Evolutionary conservation across 2,329 filamentous ascomycete genomes (phyloP).

Genomic region (Aspergillus jensenii): DNA sequence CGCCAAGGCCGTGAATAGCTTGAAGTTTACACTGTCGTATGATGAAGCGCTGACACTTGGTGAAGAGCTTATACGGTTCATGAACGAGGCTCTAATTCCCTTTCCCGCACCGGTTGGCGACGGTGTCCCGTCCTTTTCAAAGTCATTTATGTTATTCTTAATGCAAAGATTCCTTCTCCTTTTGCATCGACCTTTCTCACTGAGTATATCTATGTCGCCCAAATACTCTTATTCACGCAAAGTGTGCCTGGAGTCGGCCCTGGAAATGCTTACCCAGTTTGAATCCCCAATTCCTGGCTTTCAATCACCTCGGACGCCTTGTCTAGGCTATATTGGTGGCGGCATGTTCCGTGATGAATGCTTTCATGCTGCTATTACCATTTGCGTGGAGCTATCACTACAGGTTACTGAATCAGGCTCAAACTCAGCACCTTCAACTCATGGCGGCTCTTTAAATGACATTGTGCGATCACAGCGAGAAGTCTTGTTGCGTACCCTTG

Average conservation of each 20-base stretch:
- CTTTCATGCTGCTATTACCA: slow-evolving; percentile 32
- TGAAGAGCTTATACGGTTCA: slow-evolving; percentile 26
- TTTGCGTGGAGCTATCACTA: slow-evolving; percentile 34
- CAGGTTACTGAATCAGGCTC: slow-evolving; percentile 26
- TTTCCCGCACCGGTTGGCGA: slow-evolving; percentile 21
- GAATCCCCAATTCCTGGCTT: slow-evolving; percentile 16
- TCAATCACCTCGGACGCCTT: slow-evolving; percentile 22
- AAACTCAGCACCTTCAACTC: slow-evolving; percentile 7
- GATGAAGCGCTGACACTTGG: slow-evolving; percentile 33
- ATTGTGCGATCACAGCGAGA: slow-evolving; percentile 32
- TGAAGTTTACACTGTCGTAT: slow-evolving; percentile 32
- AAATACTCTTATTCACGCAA: slow-evolving; percentile 40
- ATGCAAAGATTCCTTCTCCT: slow-evolving; percentile 57
- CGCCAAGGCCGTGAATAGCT: slow-evolving; percentile 29
- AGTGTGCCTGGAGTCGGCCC: slow-evolving; percentile 35
- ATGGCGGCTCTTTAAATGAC: slow-evolving; percentile 24
- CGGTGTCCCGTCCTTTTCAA: slow-evolving; percentile 27
- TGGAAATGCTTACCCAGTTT: slow-evolving; percentile 36
- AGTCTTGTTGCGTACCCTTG: slow-evolving; percentile 30
- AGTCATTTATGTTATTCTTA: slow-evolving; percentile 50
- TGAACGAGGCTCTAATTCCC: slow-evolving; percentile 23
- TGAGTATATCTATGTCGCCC: slow-evolving; percentile 32
- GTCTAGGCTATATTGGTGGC: slow-evolving; percentile 31
- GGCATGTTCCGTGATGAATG: slow-evolving; percentile 39
- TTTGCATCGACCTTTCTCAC: slow-evolving; percentile 49